Percentiles rank a stretch among this genome's conserved stretches.
These are phyloP conservation scores for Collariella sp. DNA, from an alignment of 495 filamentous ascomycete species.

Conservation along the genomic window DNA sequence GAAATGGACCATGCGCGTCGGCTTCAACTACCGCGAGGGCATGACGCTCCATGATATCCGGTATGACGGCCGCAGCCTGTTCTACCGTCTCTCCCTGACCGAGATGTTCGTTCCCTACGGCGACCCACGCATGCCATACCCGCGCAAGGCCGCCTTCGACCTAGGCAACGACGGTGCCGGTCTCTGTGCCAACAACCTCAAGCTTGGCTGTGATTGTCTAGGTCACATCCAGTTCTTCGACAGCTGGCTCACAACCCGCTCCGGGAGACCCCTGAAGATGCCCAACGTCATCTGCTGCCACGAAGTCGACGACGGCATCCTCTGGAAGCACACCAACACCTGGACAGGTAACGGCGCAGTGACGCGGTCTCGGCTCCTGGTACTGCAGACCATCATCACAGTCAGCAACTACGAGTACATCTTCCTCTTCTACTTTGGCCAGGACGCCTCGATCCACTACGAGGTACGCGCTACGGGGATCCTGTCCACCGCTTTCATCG, in stretches of 20 bases:
- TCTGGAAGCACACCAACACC: constrained; percentile 80
- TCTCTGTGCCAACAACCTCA: constrained; percentile 65
- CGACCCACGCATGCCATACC: constrained; percentile 61
- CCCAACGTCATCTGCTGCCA: constrained; percentile 74
- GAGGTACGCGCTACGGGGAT: constrained; percentile 85
- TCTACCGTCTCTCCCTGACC: constrained; percentile 59
- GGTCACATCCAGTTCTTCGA: constrained; percentile 70
- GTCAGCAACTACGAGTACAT: constrained; percentile 82
- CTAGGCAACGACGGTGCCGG: constrained; percentile 69
- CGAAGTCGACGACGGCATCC: constrained; percentile 64
- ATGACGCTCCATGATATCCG: constrained; percentile 59
- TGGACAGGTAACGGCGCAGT: constrained; percentile 59
- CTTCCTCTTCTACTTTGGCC: constrained; percentile 76
- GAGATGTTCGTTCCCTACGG: constrained; percentile 79
- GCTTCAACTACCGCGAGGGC: constrained; percentile 67
- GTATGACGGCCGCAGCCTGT: constrained; percentile 57
- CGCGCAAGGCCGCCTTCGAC: constrained; percentile 73
- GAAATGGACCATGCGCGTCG: constrained; percentile 57
- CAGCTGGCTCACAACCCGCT: constrained; percentile 43
- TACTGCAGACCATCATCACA: constrained; percentile 70
- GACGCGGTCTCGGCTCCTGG: constrained; percentile 59
- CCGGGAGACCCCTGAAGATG: constrained; percentile 51
- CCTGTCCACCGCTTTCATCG: constrained; percentile 69
- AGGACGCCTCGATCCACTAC: constrained; percentile 68
- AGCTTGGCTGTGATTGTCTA: constrained; percentile 61